phyloP scores from a whole-genome alignment of 1,284 basidiomycete species.

The Kalmanozyma brasiliensis region DNA sequence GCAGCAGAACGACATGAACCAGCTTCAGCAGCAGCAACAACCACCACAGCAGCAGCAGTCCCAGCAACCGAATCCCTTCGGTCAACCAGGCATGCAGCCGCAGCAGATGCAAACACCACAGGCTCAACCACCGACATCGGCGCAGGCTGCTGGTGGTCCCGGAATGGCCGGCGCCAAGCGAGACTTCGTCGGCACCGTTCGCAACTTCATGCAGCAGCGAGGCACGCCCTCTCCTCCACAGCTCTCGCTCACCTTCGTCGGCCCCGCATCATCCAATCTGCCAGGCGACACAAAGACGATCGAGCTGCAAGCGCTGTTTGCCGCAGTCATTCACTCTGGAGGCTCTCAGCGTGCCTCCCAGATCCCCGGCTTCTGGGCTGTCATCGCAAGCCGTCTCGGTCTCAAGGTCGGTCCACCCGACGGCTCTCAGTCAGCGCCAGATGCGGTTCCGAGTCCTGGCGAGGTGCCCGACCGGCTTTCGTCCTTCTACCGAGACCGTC shows the following conservation, averaged over 20 bases:
- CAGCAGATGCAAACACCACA: slow-evolving; percentile 24
- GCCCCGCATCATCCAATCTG: slow-evolving; percentile 46
- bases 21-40: slow-evolving; percentile 18
- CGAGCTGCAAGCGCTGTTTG: slow-evolving; percentile 58
- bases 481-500: slow-evolving; percentile 56
- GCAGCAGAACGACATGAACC: slow-evolving; percentile 22
- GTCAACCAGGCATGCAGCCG: slow-evolving; percentile 28
- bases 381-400: slow-evolving; percentile 56
- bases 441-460: slow-evolving; percentile 48
- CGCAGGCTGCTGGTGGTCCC: slow-evolving; percentile 14
- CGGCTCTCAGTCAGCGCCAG: slow-evolving; percentile 36
- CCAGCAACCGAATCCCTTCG: slow-evolving; percentile 18
- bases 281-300: slow-evolving; percentile 57
- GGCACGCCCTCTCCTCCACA: slow-evolving; percentile 55
- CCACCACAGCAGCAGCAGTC: slow-evolving; percentile 12
- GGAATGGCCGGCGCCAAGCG: slow-evolving; percentile 26
- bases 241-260: slow-evolving; percentile 50
- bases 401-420: slow-evolving; percentile 53
- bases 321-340: slow-evolving; percentile 52
- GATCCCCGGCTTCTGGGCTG: slow-evolving; percentile 60
- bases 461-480: slow-evolving; percentile 61
- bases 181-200: slow-evolving; percentile 60
- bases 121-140: slow-evolving; percentile 23
- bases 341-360: slow-evolving; percentile 53
- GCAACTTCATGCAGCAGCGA: slow-evolving; percentile 55